Conservation (phyloP, 2,329 filamentous ascomycete genomes). For the Sarocladium brachiariae region DNA sequence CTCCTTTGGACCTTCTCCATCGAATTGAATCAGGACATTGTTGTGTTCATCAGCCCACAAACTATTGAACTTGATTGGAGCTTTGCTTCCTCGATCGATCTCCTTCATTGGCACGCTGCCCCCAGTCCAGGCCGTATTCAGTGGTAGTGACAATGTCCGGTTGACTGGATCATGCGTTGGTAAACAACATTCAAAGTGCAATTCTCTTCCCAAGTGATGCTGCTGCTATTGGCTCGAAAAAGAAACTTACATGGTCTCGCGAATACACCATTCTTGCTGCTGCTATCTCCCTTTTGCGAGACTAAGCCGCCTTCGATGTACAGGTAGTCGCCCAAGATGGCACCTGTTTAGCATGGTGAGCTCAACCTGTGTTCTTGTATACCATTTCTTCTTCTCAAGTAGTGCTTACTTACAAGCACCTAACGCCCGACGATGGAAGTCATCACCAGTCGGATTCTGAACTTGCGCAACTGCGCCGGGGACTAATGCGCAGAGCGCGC, state of each 20-base stretch:
- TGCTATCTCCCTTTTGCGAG: background rate
- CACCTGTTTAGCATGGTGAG: background rate
- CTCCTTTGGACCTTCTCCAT: background rate
- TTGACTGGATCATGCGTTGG: conserved; percentile 3
- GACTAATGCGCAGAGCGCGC: background rate
- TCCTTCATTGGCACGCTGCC: background rate
- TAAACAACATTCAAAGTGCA: no score
- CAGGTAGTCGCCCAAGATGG: background rate
- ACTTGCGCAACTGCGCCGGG: background rate
- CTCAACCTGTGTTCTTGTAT: background rate
- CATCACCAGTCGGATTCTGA: background rate
- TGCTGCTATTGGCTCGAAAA: background rate
- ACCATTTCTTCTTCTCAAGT: background rate
- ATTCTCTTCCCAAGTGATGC: background rate
- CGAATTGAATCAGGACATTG: background rate
- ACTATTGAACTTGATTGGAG: background rate
- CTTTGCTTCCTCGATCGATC: background rate
- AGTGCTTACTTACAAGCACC: background rate
- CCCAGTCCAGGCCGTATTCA: background rate
- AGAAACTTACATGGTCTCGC: conserved; percentile 1
- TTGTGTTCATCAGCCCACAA: background rate
- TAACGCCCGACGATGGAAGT: background rate
- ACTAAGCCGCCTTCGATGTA: background rate
- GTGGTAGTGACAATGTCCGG: background rate
- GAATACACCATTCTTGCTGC: background rate